phyloP scores from a whole-genome alignment of 1,284 basidiomycete species.

The Cutaneotrichosporon sp. region DNA sequence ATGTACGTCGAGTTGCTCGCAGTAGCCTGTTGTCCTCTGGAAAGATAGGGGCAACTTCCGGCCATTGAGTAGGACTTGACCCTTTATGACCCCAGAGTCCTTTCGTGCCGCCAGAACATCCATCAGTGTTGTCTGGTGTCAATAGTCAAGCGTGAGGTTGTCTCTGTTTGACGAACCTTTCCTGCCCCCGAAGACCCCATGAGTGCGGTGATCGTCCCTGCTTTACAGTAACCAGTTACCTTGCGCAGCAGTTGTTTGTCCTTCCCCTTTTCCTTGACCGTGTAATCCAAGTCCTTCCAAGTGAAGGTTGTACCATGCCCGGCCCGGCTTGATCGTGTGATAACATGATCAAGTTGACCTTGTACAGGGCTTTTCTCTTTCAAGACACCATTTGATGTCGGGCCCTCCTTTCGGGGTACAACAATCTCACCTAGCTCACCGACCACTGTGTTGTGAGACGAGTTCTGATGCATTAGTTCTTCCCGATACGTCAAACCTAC shows the following conservation, averaged over 20 bases:
- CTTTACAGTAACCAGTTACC: slow-evolving; percentile 53
- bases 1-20: slow-evolving; percentile 45
- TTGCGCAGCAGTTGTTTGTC: slow-evolving; percentile 50
- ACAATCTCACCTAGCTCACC: no score
- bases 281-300: slow-evolving; percentile 51
- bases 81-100: slow-evolving; percentile 37
- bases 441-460: no score
- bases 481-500: no score
- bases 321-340: no score
- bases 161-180: slow-evolving; percentile 34
- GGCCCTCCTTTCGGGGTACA: no score
- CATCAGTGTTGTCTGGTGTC: slow-evolving; percentile 43
- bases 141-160: no score
- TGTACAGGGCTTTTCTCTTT: no score
- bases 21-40: slow-evolving; percentile 52
- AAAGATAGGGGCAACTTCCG: slow-evolving; percentile 50
- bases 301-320: slow-evolving; percentile 39
- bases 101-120: slow-evolving; percentile 51
- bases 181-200: slow-evolving; percentile 50
- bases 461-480: no score
- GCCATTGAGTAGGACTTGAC: slow-evolving; percentile 52
- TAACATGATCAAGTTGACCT: no score
- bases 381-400: no score
- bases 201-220: slow-evolving; percentile 52
- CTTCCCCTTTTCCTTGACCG: slow-evolving; percentile 45